Conservation (phyloP, 2,329 filamentous ascomycete species). For the Clarireedia homoeocarpa region DNA sequence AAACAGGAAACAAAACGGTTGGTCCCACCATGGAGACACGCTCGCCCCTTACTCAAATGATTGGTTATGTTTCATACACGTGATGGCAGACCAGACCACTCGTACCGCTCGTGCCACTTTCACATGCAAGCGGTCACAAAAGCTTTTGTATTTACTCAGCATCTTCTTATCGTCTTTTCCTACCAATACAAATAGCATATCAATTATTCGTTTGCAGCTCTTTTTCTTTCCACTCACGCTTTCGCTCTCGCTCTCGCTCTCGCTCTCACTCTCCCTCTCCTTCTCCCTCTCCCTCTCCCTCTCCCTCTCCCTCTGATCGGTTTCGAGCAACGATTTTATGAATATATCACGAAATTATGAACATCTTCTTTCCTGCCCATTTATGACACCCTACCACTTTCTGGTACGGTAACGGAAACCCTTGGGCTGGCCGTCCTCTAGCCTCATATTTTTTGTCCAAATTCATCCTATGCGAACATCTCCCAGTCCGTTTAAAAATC, state of each 20-base stretch:
- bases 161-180: not conserved
- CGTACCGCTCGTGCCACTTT: not conserved
- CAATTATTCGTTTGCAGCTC: not conserved
- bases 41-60: not conserved
- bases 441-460: not conserved
- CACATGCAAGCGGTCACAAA: not conserved
- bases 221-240: not conserved
- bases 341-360: not conserved
- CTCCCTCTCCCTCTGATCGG: not conserved
- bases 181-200: not conserved
- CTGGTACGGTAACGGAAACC: not conserved
- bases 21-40: not conserved
- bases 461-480: not conserved
- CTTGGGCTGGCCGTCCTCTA: not conserved
- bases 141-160: not conserved
- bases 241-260: not conserved
- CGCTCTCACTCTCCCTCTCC: not conserved
- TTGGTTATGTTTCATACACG: conserved; percentile 1
- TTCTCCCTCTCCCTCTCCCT: not conserved
- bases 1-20: not conserved
- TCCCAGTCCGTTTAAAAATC: not conserved
- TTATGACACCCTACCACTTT: too few species aligned
- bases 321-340: not conserved
- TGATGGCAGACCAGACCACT: not conserved
- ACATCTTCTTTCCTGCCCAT: too few species aligned